Conservation (phyloP, 352 stramenopile species). For the Salisapilia sapeloensis region DNA sequence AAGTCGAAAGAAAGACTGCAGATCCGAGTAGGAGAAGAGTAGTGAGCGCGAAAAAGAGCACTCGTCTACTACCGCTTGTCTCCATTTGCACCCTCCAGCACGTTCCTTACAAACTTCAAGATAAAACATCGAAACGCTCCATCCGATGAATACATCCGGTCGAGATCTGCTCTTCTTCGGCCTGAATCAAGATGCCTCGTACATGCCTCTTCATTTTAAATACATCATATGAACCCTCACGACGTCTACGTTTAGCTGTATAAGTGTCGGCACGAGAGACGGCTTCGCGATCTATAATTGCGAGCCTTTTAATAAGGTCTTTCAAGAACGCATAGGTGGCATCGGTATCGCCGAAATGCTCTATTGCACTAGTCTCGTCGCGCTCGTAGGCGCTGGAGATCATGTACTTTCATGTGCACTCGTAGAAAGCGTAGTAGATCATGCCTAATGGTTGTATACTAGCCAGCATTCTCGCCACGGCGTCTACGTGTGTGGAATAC, state of each 20-base stretch:
- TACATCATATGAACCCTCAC: neutral
- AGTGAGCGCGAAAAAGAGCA: too few species aligned
- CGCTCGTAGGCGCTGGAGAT: slow-evolving; percentile 79
- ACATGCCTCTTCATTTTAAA: slow-evolving; percentile 4
- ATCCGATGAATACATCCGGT: too few species aligned
- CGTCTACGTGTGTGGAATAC: slow-evolving; percentile 86
- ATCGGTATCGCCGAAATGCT: slow-evolving; percentile 87
- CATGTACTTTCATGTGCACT: slow-evolving; percentile 20
- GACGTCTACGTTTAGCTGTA: slow-evolving; percentile 37
- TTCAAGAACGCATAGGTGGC: slow-evolving; percentile 75
- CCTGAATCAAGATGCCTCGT: slow-evolving; percentile 88
- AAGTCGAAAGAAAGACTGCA: too few species aligned
- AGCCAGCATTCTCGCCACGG: slow-evolving; percentile 82
- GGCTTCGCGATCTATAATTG: slow-evolving; percentile 87
- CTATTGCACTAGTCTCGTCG: slow-evolving; percentile 87
- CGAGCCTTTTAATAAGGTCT: slow-evolving; percentile 81
- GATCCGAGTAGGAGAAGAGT: too few species aligned
- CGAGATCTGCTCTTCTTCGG: slow-evolving; percentile 81
- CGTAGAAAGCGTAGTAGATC: neutral
- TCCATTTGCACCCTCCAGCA: too few species aligned
- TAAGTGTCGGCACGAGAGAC: slow-evolving; percentile 76
- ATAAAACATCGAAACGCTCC: too few species aligned
- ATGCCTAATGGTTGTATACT: slow-evolving; percentile 1
- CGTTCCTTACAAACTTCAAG: too few species aligned
- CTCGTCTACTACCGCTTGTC: too few species aligned